Base-by-base conservation (phyloP, 2,329 filamentous ascomycete species). In the Nakataea oryzae region DNA sequence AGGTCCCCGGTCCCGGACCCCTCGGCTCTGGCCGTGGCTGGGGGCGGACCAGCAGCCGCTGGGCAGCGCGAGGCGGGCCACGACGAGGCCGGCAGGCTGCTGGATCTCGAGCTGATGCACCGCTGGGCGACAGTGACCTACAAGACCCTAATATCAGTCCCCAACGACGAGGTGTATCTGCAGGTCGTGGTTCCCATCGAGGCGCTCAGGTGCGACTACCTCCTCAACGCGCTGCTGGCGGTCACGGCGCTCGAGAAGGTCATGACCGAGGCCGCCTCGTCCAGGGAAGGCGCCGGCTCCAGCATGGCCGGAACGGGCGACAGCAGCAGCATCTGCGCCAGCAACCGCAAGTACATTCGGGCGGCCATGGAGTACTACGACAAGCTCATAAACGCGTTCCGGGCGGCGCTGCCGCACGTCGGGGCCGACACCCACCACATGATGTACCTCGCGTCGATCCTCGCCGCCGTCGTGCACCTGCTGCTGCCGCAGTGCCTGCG, bases 171-270 rank as follows among this genome's bases (percentile, higher is more conserved):
- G 34, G 24, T n/a, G 7, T 62, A 62, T 41, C 28, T 62, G 28
- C 61, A 62, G 61, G 54, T 54, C 7, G n/a, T 32, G 13, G 14
- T 62, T 11, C 61, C 61, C 26, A 47, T 30, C 34, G 41, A 58
- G 57, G 61, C 60, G 14, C 32, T 61, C 28, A 55, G 41, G 24
- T 14, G 27, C 30, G 60, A 59, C 14, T 56, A 13, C 54, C 62
- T 62, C 81, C 64, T 69, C 54, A 67, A 69, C 64, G 67, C 93
- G 74, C 78, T 95, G 59, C 82, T 95, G 50, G 60, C 60, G n/a
- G n/a, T 61, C 28, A 61, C 60, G 54, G 60, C 60, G 26, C 54
- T 61, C 29, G 60, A 61, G 8, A 61, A 57, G 60, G 60, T 47
- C 60, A 32, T 61, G 54, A 57, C 60, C 14, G 60, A 61, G 50